phyloP scores from a whole-genome alignment of 352 stramenopile genomes.

The Phytophthora boehmeriae region DNA sequence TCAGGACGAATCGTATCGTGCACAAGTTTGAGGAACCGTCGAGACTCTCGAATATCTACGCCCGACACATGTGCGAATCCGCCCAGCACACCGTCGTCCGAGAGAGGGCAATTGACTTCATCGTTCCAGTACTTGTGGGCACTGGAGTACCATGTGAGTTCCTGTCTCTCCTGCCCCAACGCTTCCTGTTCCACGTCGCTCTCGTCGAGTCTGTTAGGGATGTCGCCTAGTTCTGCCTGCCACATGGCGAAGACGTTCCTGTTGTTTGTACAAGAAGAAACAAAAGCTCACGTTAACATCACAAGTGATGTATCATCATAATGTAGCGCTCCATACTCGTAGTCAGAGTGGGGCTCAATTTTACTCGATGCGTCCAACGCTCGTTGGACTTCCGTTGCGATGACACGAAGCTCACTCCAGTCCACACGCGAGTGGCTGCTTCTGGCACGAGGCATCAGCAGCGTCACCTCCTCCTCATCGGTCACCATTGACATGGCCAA shows the following conservation, averaged over 20 bases:
- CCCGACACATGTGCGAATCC: constrained; percentile 87
- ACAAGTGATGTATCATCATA: background rate
- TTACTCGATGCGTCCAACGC: constrained; percentile 61
- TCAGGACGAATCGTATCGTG: constrained; percentile 44
- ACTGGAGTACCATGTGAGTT: constrained; percentile 71
- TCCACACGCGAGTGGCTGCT: constrained; percentile 48
- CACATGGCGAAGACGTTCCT: constrained; percentile 83
- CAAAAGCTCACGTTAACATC: background rate
- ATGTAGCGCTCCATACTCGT: constrained; percentile 38
- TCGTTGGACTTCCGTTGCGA: constrained; percentile 62
- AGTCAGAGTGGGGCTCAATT: constrained; percentile 64
- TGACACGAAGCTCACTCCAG: constrained; percentile 56
- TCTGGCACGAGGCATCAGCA: constrained; percentile 17
- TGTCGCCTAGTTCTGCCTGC: constrained; percentile 59
- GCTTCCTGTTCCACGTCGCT: constrained; percentile 7
- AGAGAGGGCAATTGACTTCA: constrained; percentile 91
- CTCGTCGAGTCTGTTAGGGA: constrained; percentile 9
- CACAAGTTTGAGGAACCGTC: constrained; percentile 57
- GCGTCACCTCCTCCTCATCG: constrained; percentile 5
- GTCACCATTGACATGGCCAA: background rate
- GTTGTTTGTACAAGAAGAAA: background rate
- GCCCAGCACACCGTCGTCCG: constrained; percentile 94
- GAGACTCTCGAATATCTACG: constrained; percentile 81
- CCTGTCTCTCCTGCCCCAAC: constrained; percentile 5
- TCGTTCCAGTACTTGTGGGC: constrained; percentile 87